Conservation (phyloP, 2,329 filamentous ascomycete species). For the Pyrenochaeta sp. region DNA sequence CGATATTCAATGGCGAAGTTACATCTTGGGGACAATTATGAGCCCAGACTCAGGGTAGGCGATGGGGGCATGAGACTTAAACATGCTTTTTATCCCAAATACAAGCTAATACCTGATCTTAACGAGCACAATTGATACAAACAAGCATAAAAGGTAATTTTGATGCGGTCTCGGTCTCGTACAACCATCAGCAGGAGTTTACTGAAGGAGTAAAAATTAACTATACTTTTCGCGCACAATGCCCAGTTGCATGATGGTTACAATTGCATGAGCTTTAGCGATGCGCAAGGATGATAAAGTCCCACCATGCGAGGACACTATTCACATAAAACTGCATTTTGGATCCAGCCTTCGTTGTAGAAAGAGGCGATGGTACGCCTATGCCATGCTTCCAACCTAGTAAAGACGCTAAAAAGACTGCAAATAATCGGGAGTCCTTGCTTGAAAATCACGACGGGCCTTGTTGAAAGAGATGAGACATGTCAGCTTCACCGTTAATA, state of each 20-base stretch:
- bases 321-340: not conserved
- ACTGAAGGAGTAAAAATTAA: not conserved
- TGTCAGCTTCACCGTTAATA: slow-evolving; percentile 39
- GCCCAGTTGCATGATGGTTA: not conserved
- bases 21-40: too few species aligned
- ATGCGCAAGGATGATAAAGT: not conserved
- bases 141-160: too few species aligned
- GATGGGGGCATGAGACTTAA: too few species aligned
- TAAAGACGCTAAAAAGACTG: not conserved
- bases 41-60: too few species aligned
- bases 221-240: not conserved
- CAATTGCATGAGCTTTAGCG: not conserved
- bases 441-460: slow-evolving; percentile 18
- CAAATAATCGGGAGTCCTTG: not conserved
- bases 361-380: slow-evolving; percentile 6
- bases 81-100: too few species aligned
- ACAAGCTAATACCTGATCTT: too few species aligned
- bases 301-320: not conserved
- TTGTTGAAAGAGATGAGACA: slow-evolving; percentile 37
- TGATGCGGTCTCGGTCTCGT: not conserved
- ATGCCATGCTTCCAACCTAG: slow-evolving; percentile 15
- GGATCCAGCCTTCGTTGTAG: not conserved
- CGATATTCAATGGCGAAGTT: too few species aligned
- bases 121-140: too few species aligned
- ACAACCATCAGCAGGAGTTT: not conserved